Conservation (phyloP, 495 filamentous ascomycete genomes). For the Tuber indicum region DNA sequence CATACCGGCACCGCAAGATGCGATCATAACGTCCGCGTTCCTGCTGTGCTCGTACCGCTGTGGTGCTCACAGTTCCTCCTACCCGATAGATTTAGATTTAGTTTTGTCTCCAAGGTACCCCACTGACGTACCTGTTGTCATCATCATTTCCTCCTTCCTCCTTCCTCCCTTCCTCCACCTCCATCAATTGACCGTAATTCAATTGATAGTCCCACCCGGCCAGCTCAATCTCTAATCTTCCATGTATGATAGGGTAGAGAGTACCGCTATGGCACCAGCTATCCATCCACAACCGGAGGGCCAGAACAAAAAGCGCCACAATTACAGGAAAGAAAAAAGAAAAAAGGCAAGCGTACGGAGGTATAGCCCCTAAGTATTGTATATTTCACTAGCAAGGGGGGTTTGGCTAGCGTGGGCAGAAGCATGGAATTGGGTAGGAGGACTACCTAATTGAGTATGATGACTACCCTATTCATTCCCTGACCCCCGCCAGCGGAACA, state of each 20-base stretch:
- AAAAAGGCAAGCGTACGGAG: neutral
- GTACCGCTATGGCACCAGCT: neutral
- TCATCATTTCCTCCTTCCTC: neutral
- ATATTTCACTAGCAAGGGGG: too few relatives aligned
- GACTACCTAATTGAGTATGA: too few relatives aligned
- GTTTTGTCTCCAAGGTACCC: neutral
- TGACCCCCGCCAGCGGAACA: too few relatives aligned
- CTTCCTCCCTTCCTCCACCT: neutral
- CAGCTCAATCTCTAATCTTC: neutral
- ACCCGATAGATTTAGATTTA: too few relatives aligned
- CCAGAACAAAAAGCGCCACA: neutral
- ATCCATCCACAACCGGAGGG: neutral
- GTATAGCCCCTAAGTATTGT: too few relatives aligned
- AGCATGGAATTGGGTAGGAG: too few relatives aligned
- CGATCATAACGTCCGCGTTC: neutral
- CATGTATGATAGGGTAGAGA: neutral
- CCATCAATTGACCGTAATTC: neutral
- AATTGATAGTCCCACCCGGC: neutral
- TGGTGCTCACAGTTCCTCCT: neutral
- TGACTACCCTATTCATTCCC: too few relatives aligned
- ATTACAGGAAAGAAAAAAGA: neutral
- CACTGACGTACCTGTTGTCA: neutral
- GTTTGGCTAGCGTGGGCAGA: too few relatives aligned
- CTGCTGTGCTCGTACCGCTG: too few relatives aligned
- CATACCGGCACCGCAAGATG: neutral